Conservation (phyloP, 2,329 filamentous ascomycete species). For the Xylariaceae sp. region DNA sequence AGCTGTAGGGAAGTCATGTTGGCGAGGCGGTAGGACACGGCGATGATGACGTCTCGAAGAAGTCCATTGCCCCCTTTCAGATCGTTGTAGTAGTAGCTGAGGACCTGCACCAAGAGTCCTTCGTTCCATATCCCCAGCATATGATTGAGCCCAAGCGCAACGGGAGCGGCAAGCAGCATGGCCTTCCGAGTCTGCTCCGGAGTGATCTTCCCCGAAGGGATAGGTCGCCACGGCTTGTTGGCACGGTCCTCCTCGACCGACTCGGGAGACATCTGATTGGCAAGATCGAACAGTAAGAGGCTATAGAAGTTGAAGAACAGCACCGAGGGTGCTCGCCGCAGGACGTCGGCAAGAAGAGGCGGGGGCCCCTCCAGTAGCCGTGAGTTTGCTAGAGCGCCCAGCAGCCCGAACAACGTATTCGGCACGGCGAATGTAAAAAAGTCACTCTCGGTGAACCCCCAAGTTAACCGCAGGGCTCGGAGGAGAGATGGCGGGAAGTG, state of each 20-base stretch:
- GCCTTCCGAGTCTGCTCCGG: conserved; percentile 15
- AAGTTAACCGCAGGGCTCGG: no score
- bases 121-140: conserved; percentile 14
- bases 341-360: conserved; percentile 4
- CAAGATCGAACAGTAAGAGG: conserved; percentile 22
- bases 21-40: conserved; percentile 16
- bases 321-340: conserved; percentile 8
- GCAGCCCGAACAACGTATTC: conserved; percentile 24
- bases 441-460: conserved; percentile 24
- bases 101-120: conserved; percentile 12
- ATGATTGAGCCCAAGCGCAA: conserved; percentile 13
- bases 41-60: conserved; percentile 15
- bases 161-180: conserved; percentile 17
- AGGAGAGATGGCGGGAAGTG: no score
- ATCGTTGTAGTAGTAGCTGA: conserved; percentile 21
- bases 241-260: conserved; percentile 23
- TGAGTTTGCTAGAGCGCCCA: conserved; percentile 18
- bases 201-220: conserved; percentile 17
- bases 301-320: conserved; percentile 19
- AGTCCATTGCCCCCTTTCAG: conserved; percentile 17
- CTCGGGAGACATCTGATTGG: conserved; percentile 21
- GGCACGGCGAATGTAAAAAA: conserved; percentile 26
- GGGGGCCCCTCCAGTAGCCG: neutral
- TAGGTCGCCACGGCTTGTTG: conserved; percentile 25
- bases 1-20: conserved; percentile 17